Evolutionary conservation across 768 basidiomycete genomes (phyloP).

Genomic region (Suillus plorans): DNA sequence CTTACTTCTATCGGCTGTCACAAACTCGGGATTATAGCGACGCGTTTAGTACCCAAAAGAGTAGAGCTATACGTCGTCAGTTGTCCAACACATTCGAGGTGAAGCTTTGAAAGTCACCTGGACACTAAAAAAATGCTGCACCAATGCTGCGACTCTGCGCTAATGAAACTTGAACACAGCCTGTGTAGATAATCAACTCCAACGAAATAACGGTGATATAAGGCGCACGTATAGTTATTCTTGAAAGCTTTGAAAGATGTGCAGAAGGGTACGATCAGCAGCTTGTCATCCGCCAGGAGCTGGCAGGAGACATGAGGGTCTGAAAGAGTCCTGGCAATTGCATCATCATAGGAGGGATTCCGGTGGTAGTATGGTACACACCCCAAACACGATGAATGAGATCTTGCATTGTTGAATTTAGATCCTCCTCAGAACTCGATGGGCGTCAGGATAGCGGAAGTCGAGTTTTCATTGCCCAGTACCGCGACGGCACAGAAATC

Average conservation of each 20-base stretch:
- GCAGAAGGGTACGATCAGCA: conserved; percentile 85
- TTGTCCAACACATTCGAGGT: background rate
- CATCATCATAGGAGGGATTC: conserved; percentile 23
- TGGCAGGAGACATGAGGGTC: conserved; percentile 95
- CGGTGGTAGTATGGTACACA: no score
- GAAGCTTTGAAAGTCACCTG: background rate
- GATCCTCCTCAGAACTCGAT: no score
- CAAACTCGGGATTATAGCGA: background rate
- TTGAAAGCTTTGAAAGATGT: conserved; percentile 94
- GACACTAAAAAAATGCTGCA: background rate
- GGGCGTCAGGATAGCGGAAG: no score
- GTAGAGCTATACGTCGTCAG: conserved; percentile 13
- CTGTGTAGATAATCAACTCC: conserved; percentile 34
- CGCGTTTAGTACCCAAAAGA: background rate
- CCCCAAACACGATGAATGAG: no score
- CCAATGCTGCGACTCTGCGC: background rate
- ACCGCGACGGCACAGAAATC: no score
- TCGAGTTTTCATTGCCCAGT: no score
- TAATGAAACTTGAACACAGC: background rate
- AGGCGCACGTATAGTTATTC: conserved; percentile 66
- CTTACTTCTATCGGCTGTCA: conserved; percentile 20
- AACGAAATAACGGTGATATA: background rate
- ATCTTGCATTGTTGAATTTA: no score
- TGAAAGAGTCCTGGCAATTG: conserved; percentile 66
- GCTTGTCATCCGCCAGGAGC: conserved; percentile 90